Base-by-base conservation (phyloP, 495 filamentous ascomycete species). In the Ascodesmis nigricans region DNA sequence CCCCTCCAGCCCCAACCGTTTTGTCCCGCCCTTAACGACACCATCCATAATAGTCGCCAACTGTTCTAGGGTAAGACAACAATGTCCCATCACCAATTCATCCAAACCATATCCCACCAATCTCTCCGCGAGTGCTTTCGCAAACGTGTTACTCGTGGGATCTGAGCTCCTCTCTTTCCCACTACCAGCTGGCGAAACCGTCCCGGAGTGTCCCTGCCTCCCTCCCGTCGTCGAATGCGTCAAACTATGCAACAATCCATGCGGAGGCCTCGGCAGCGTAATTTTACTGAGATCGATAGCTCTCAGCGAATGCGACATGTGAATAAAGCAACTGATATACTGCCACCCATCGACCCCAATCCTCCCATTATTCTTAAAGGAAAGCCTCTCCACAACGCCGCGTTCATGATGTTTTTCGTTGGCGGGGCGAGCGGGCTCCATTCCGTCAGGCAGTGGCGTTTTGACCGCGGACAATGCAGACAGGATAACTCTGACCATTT, bases 301-400 rank as follows among this genome's bases (percentile, higher is more conserved):
- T 53, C 79, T 83, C 21, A 97, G 55, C 5, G 80, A 82, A 39
- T 70, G 71, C 30, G 77, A 91, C 54, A 93, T 73, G 50, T 92
- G 73, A 15, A 92, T 60, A 50, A 97, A 97, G 5, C 91, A 60
- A 35, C 73, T 72, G 23, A 97, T 77, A 45, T 93, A 75, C 46
- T 71, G 75, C 87, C 87, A 97, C 19, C 87, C 87, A 34, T 84
- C 78, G 1, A 62, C 57, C 5, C 75, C 72, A 36, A 95, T 77
- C 46, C 79, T 84, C 1, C 65, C 58, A 47, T 90, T 91, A 48
- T 83, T 74, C 52, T 91, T 93, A n/a, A 97, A 55, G 3, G 74
- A 75, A 3, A 97, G 54, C 40, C 84, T 73, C 58, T 93, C 83
- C 3, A 95, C 66, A 1, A 81, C 67, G 13, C 87, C 80, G 19